Percentiles rank a stretch among this genome's conserved stretches.
Evolutionary conservation across 345 rosid species (phyloP).

Genomic region (Salix exigua): DNA sequence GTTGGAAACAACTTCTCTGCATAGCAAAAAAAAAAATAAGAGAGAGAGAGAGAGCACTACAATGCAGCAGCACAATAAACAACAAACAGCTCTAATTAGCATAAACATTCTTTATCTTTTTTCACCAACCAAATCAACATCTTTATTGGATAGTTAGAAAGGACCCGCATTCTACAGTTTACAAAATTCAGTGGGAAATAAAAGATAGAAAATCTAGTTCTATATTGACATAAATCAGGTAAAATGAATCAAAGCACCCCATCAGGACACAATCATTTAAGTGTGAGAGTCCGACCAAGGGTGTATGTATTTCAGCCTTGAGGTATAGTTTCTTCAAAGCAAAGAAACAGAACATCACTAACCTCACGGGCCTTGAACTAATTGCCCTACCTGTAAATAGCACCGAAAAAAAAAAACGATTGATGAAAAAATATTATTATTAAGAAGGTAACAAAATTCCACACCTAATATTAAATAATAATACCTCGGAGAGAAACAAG

Average conservation of each 20-base stretch:
- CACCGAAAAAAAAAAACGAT: not conserved
- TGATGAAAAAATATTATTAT: not conserved
- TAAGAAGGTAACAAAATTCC: not conserved
- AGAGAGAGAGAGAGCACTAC: not conserved
- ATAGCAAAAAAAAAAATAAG: conserved; percentile 1
- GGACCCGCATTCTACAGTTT: not conserved
- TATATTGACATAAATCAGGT: not conserved
- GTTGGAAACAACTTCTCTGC: conserved; percentile 34
- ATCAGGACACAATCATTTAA: not conserved
- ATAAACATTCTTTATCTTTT: not conserved
- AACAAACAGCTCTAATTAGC: not conserved
- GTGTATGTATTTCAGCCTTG: not conserved
- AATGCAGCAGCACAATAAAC: no score
- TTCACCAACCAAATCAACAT: not conserved
- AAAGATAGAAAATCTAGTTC: not conserved
- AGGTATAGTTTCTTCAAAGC: not conserved
- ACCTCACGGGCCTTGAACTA: conserved; percentile 41
- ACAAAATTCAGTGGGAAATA: not conserved
- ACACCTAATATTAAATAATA: not conserved
- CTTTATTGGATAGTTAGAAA: not conserved
- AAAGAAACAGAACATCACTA: conserved; percentile 12
- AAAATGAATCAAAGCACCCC: not conserved
- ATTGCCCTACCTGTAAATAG: conserved; percentile 38
- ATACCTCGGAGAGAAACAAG: conserved; percentile 47
- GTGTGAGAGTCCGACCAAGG: not conserved